Evolutionary conservation across 306 rosid species (phyloP).

Genomic region (Begonia loranthoides): DNA sequence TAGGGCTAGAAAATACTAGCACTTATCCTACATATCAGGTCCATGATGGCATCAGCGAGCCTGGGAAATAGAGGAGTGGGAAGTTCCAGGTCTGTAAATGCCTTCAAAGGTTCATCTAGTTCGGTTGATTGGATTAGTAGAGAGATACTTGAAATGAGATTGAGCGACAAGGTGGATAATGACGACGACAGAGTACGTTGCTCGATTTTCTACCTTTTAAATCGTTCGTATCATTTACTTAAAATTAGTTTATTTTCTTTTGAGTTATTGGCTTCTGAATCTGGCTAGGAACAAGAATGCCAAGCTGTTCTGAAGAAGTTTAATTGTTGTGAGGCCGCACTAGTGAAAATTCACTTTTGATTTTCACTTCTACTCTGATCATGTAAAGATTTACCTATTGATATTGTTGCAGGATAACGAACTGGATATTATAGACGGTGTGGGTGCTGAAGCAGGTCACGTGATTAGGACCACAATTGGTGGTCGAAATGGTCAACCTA

Average conservation of each 20-base stretch:
- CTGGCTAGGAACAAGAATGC: too few species aligned
- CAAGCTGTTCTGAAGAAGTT: too few species aligned
- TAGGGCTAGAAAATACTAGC: slow-evolving; percentile 14
- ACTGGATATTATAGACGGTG: slow-evolving; percentile 72
- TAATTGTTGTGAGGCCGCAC: too few species aligned
- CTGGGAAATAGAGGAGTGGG: slow-evolving; percentile 83
- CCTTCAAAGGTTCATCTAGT: slow-evolving; percentile 69
- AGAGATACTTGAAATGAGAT: slow-evolving; percentile 89
- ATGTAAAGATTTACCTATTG: not conserved
- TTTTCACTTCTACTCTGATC: too few species aligned
- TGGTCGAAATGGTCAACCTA: slow-evolving; percentile 79
- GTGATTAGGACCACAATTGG: slow-evolving; percentile 72
- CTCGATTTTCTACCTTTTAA: slow-evolving; percentile 1
- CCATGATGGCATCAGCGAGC: slow-evolving; percentile 71
- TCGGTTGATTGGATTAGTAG: slow-evolving; percentile 96
- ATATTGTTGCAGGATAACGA: slow-evolving; percentile 61
- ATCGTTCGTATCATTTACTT: too few species aligned
- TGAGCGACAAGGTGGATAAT: slow-evolving; percentile 45
- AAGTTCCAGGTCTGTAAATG: slow-evolving; percentile 79
- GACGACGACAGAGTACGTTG: slow-evolving; percentile 55
- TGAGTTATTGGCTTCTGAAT: too few species aligned
- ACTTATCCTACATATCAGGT: slow-evolving; percentile 7
- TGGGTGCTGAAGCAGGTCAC: slow-evolving; percentile 87
- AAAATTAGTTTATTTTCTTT: too few species aligned
- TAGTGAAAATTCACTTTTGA: too few species aligned